Conservation (phyloP, 2,329 filamentous ascomycete species). For the Microsporum ferrugineum region DNA sequence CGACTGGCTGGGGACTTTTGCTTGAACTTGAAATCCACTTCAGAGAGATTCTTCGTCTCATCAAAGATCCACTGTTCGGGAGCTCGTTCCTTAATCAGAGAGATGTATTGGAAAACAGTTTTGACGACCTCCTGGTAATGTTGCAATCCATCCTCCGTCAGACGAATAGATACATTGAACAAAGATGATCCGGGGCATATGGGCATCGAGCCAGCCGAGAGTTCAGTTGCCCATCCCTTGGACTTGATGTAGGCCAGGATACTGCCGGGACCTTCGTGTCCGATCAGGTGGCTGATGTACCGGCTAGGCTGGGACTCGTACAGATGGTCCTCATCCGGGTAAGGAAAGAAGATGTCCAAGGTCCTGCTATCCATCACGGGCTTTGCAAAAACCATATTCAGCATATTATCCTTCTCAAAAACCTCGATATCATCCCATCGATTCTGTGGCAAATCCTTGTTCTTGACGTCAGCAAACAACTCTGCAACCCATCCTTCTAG, state of each 20-base stretch:
- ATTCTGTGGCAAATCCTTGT: constrained; percentile 63
- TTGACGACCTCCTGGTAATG: constrained; percentile 74
- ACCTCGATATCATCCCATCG: constrained; percentile 55
- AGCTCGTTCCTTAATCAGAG: constrained; percentile 65
- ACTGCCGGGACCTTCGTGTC: constrained; percentile 85
- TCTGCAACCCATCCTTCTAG: constrained; percentile 75
- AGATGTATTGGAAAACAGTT: constrained; percentile 81
- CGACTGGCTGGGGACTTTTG: constrained; percentile 83
- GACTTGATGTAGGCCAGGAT: constrained; percentile 81
- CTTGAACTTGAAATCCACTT: constrained; percentile 90
- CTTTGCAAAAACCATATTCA: constrained; percentile 71
- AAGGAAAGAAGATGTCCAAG: constrained; percentile 71
- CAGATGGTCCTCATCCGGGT: constrained; percentile 68
- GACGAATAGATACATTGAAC: constrained; percentile 65
- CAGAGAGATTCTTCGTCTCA: constrained; percentile 78
- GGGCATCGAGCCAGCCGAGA: constrained; percentile 64
- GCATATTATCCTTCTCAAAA: constrained; percentile 49
- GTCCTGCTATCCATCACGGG: constrained; percentile 80
- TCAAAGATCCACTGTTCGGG: constrained; percentile 90
- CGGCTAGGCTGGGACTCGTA: constrained; percentile 72
- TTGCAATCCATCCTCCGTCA: constrained; percentile 75
- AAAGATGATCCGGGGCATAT: constrained; percentile 71
- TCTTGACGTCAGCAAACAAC: constrained; percentile 67
- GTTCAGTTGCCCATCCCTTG: constrained; percentile 77
- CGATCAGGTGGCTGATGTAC: constrained; percentile 80